Evolutionary conservation across 2,329 filamentous ascomycete genomes (phyloP).

Genomic region (Daldinia eschscholtzii): DNA sequence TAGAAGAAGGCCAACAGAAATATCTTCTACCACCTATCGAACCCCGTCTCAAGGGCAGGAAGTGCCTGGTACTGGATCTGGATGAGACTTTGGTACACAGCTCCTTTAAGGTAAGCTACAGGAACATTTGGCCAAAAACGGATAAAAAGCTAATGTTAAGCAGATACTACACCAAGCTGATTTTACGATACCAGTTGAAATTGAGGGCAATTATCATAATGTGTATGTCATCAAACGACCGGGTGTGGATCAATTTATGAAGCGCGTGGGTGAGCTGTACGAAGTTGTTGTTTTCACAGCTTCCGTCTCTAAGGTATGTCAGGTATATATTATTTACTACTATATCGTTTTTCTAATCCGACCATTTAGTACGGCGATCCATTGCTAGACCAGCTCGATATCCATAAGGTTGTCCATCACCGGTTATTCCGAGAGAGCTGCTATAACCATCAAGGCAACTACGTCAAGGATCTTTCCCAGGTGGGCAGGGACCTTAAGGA

Average conservation of each 20-base stretch:
- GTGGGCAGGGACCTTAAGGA: constrained; percentile 95
- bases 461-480: constrained; percentile 98
- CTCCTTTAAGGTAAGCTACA: constrained; percentile 88
- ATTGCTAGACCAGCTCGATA: constrained; percentile 94
- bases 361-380: constrained; percentile 87
- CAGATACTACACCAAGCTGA: constrained; percentile 98
- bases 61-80: constrained; percentile 94
- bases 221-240: constrained; percentile 99
- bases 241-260: constrained; percentile 99
- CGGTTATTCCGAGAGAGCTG: constrained; percentile 97
- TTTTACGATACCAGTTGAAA: constrained; percentile 98
- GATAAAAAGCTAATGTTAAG: constrained; percentile 18
- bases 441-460: constrained; percentile 99
- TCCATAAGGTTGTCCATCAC: constrained; percentile 96
- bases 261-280: constrained; percentile 95
- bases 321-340: not conserved
- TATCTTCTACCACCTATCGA: constrained; percentile 85
- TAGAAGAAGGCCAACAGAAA: constrained; percentile 66
- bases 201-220: constrained; percentile 98
- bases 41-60: constrained; percentile 84
- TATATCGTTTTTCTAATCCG: constrained; percentile 41
- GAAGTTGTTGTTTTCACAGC: constrained; percentile 99
- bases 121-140: not conserved
- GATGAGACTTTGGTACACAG: constrained; percentile 98
- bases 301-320: constrained; percentile 91